Base-by-base conservation (phyloP, 345 rosid species). In the Euclidium syriacum region DNA sequence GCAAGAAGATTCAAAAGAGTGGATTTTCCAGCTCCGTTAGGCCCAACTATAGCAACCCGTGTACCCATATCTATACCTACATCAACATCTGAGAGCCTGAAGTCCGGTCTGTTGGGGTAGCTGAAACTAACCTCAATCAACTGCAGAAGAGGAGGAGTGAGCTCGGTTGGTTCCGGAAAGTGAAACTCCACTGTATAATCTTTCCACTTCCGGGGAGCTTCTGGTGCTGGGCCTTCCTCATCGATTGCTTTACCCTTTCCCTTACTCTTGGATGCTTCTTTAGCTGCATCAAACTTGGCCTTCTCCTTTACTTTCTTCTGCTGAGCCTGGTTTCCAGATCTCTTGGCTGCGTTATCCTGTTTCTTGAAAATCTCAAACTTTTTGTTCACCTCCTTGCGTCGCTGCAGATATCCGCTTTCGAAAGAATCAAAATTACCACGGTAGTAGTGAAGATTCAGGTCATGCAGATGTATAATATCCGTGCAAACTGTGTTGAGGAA, bases 41-140 rank as follows among this genome's bases (percentile, higher is more conserved):
- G 96, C 58, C 99, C 99, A 48, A 87, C 90, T 24, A 90, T 90
- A 20, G 97, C 99, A 7, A 87, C 97, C 6, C 96, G 77, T 35
- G 99, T 90, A 49, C 96, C 97, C 99, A 94, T 90, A 75, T 94
- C 99, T 50, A 94, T 90, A 57, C 99, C 99, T 38, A 87, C 91
- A 74, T 94, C 99, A 50, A 94, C 90, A 64, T 87, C 65, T 0
- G 90, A 71, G 35, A 87, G 90, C 70, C 75, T 85, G 74, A 94
- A 90, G 65, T 94, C 97, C 20, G 74, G 74, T 12, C 99, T 75
- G 44, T 77, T 83, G 6, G 97, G 97, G 67, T 94, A 94, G 55
- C 88, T 69, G 78, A 94, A 94, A 75, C 88, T 90, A 59, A 90
- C 92, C 58, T 90, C 96, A 47, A 90, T 80, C 24, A 90, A 80